phyloP scores from a whole-genome alignment of 345 rosid species.

The Camelina hispida region DNA sequence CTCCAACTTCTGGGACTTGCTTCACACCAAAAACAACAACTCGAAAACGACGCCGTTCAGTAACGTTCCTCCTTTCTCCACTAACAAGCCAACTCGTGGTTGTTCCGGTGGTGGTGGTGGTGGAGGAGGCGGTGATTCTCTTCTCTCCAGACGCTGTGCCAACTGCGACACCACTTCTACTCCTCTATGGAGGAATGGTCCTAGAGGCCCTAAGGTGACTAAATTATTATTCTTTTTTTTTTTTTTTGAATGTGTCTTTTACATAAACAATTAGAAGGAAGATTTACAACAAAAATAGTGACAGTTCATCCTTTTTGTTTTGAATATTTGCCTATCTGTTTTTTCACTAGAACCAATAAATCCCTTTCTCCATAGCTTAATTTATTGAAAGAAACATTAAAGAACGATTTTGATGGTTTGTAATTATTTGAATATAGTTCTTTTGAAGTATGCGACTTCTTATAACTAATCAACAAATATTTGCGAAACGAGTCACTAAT shows the following conservation, averaged over 20 bases:
- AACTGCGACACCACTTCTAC: slow-evolving; percentile 93
- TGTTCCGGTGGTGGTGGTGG: slow-evolving; percentile 31
- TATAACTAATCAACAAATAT: background rate
- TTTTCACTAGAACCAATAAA: slow-evolving; percentile 2
- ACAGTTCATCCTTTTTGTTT: background rate
- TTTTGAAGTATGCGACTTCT: background rate
- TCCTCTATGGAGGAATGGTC: slow-evolving; percentile 93
- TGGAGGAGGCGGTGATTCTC: slow-evolving; percentile 47
- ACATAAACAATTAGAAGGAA: slow-evolving; percentile 1
- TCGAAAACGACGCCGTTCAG: slow-evolving; percentile 45
- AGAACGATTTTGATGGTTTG: background rate
- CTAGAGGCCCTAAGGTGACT: slow-evolving; percentile 71
- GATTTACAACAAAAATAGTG: background rate
- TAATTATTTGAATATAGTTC: background rate
- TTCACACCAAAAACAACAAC: slow-evolving; percentile 50
- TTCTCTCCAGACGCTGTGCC: slow-evolving; percentile 85
- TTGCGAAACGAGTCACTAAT: background rate
- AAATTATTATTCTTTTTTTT: background rate
- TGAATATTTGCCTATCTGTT: background rate
- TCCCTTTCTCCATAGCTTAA: background rate
- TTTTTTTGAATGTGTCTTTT: background rate
- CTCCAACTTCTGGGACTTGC: slow-evolving; percentile 71
- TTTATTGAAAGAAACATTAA: background rate
- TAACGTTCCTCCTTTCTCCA: slow-evolving; percentile 35
- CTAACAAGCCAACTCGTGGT: slow-evolving; percentile 35